Percentiles rank a stretch among this genome's conserved stretches.
Evolutionary conservation across 1,284 basidiomycete species (phyloP).

Genomic region (Puccinia coronata): DNA sequence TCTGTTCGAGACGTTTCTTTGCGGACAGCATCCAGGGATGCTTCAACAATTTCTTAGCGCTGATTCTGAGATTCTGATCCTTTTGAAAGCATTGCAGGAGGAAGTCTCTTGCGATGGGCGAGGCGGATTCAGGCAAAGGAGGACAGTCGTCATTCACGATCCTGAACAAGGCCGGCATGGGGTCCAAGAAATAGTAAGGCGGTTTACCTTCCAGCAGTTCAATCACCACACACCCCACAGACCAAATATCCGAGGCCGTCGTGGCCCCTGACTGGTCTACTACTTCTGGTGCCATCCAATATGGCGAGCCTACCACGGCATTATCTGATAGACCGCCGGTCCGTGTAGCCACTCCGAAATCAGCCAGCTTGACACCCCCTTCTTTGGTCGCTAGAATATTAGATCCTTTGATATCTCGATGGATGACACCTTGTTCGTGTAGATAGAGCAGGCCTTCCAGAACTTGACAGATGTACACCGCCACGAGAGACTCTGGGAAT

Average conservation of each 20-base stretch:
- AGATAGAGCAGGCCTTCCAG: slow-evolving; percentile 89
- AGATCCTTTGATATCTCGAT: slow-evolving; percentile 97
- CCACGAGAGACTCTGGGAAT: slow-evolving; percentile 93
- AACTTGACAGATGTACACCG: slow-evolving; percentile 88
- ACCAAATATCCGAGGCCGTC: slow-evolving; percentile 96
- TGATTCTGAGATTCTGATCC: slow-evolving; percentile 87
- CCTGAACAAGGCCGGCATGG: slow-evolving; percentile 96
- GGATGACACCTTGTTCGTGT: slow-evolving; percentile 95
- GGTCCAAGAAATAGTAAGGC: slow-evolving; percentile 90
- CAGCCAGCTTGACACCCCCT: slow-evolving; percentile 90
- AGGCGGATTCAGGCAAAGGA: slow-evolving; percentile 90
- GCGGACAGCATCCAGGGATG: slow-evolving; percentile 95
- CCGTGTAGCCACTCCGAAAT: slow-evolving; percentile 76
- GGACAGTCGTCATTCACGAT: slow-evolving; percentile 98
- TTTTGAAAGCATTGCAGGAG: slow-evolving; percentile 98
- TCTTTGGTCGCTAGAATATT: slow-evolving; percentile 98
- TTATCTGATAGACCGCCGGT: slow-evolving; percentile 71
- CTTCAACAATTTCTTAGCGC: slow-evolving; percentile 84
- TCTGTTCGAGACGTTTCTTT: slow-evolving; percentile 69
- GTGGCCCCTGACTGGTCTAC: slow-evolving; percentile 96
- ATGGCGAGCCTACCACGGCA: slow-evolving; percentile 92
- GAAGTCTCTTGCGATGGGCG: slow-evolving; percentile 84
- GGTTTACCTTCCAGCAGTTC: slow-evolving; percentile 94
- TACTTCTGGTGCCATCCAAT: slow-evolving; percentile 99
- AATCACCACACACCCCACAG: slow-evolving; percentile 91